Base-by-base conservation (phyloP, 2,329 filamentous ascomycete genomes). In the Stromatinia cepivora region DNA sequence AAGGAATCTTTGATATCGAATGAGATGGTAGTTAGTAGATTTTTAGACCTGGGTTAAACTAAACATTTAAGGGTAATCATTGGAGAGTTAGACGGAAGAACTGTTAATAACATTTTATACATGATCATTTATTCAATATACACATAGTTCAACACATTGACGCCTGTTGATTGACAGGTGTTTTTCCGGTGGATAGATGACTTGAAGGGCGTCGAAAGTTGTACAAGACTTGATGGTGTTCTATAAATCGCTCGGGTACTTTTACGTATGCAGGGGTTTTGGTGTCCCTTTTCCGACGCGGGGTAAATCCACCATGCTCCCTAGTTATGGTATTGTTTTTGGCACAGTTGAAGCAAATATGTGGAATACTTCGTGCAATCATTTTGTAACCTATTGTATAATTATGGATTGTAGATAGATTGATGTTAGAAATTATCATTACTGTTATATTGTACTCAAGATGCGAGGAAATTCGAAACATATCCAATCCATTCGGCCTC, bases 111-210 rank as follows among this genome's bases (percentile, higher is more conserved):
- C n/a, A 13, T 3, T 56, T 11, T 17, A n/a, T 9, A 53, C 20
- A 9, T 39, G 6, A 45, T 15, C 3, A 42, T 45, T 3, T 3
- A 34, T 31, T 0, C 10, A 13, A 31, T n/a, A 42, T 31, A 17
- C 15, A 66, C 20, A 42, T 31, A 17, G 25, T 25, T 66, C 6
- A 28, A 58, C 39, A 36, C 9, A 36, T 6, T 25, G 20, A 9
- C 36, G 28, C 6, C 5, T n/a, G 10, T 48, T 48, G 3, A 9
- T 11, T 48, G 8, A 8, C 20, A 48, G 20, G 9, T 66, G 17
- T 25, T 66, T 36, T 66, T 66, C 64, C 64, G 64, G 10, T 17
- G 6, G 31, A 11, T 11, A 36, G 8, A 48, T 66, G 13, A 25
- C 8, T 48, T 11, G 39, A 36, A 36, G 53, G 53, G 20, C 34